Evolutionary conservation across 1,284 basidiomycete species (phyloP), one percentile per base, ranked within the genome.

Genomic region (Trichosporon sp.): DNA sequence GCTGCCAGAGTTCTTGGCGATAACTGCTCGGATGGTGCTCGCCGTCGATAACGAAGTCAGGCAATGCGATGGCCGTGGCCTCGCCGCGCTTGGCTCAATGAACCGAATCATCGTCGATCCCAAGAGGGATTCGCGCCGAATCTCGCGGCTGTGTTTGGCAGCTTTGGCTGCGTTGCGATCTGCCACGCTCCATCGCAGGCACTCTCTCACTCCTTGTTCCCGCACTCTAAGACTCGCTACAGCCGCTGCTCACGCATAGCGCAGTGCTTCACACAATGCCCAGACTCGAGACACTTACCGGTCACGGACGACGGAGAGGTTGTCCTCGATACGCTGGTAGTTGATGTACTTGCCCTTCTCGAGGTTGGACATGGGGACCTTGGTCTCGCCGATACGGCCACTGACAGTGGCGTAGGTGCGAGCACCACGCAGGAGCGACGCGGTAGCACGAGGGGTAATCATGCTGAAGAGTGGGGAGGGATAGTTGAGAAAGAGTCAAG

Each of bases 291-390:
- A 6, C 1, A 85, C 85, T 82, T 80, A 90, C 89, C 89, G 84
- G 63, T 87, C 83, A 74, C 92, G 89, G 66, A 95, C 86, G 74
- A 95, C 79, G 71, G 85, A 87, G 69, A 96, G 88, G 84, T 93
- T 95, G 81, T 95, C 92, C 83, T 95, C 93, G 77, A 95, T 96
- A 68, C 93, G 88, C 83, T 95, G 94, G 82, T 97, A 97, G 87
- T 97, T 96, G 84, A 97, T 95, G 81, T 86, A 95, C 68, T 87
- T 75, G 56, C 76, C 78, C 70, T 86, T 87, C 74, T 87, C 88
- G 77, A 89, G 87, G 82, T 95, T 92, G 59, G 90, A 92, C 92
- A 96, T 95, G 73, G 90, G 83, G 62, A 96, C 93, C 84, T 94
- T 93, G 70, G 88, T 93, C 79, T 92, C 91, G 67, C 92, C 92